phyloP scores from a whole-genome alignment of 257 asterid genomes.

The Hygrophila difformis region DNA sequence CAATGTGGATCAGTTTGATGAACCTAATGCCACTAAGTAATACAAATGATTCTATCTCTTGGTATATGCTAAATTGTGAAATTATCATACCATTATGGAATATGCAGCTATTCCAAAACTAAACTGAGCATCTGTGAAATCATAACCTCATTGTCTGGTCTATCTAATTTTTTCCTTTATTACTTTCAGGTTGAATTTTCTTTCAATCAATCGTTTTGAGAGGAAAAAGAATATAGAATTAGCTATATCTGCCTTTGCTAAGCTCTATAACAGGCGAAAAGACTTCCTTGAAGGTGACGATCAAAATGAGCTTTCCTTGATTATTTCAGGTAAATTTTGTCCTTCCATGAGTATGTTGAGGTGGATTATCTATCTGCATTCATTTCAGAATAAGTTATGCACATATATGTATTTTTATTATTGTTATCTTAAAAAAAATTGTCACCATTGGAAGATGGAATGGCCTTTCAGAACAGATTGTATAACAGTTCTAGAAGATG shows the following conservation, averaged over 20 bases:
- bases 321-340: conserved; percentile 52
- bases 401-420: background rate
- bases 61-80: too few relatives aligned
- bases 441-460: too few relatives aligned
- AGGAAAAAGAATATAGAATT: conserved; percentile 86
- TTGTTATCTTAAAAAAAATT: too few relatives aligned
- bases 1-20: conserved; percentile 67
- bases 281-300: conserved; percentile 29
- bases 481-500: too few relatives aligned
- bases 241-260: conserved; percentile 87
- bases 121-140: background rate
- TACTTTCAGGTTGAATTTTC: conserved; percentile 57
- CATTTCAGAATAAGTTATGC: background rate
- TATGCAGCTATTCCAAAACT: too few relatives aligned
- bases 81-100: background rate
- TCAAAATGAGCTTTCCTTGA: conserved; percentile 45
- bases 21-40: conserved; percentile 61
- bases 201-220: conserved; percentile 95
- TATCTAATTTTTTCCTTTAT: conserved; percentile 10
- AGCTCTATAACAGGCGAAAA: conserved; percentile 32
- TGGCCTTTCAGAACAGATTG: too few relatives aligned
- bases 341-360: background rate
- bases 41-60: conserved; percentile 19
- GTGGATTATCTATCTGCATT: background rate
- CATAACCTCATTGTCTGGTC: background rate